A percentile compares a stretch with the other conserved stretches of the same genome.
phyloP scores from a whole-genome alignment of 179 eudicot species.

The Silene coronaria region DNA sequence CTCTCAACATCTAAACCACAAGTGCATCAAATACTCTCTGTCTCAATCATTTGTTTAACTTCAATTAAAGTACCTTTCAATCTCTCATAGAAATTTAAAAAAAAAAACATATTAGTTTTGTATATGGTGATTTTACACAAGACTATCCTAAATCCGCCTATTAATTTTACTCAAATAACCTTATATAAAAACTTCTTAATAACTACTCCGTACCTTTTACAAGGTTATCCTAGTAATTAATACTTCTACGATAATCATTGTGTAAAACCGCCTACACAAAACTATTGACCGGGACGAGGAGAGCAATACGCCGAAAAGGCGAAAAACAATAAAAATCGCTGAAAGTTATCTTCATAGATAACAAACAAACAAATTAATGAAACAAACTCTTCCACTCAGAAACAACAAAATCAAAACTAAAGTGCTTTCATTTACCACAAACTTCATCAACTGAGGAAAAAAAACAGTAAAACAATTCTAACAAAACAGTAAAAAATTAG shows the following conservation, averaged over 20 bases:
- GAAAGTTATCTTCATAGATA: background rate
- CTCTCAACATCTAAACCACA: background rate
- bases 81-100: too few relatives aligned
- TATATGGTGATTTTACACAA: too few relatives aligned
- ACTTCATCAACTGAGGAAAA: background rate
- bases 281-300: background rate
- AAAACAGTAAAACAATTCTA: background rate
- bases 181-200: too few relatives aligned
- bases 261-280: too few relatives aligned
- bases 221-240: too few relatives aligned
- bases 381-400: background rate
- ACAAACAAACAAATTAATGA: background rate
- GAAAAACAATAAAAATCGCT: background rate
- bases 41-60: background rate
- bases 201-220: too few relatives aligned
- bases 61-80: too few relatives aligned
- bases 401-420: background rate
- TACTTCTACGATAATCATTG: too few relatives aligned
- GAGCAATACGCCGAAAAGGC: background rate
- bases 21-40: background rate
- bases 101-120: too few relatives aligned
- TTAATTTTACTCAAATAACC: too few relatives aligned
- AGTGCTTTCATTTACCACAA: constrained; percentile 1
- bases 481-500: background rate
- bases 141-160: too few relatives aligned